Evolutionary conservation across 2,329 filamentous ascomycete genomes (phyloP), one percentile per base, ranked within the genome.

Genomic region (Trichoderma cornu-damae): DNA sequence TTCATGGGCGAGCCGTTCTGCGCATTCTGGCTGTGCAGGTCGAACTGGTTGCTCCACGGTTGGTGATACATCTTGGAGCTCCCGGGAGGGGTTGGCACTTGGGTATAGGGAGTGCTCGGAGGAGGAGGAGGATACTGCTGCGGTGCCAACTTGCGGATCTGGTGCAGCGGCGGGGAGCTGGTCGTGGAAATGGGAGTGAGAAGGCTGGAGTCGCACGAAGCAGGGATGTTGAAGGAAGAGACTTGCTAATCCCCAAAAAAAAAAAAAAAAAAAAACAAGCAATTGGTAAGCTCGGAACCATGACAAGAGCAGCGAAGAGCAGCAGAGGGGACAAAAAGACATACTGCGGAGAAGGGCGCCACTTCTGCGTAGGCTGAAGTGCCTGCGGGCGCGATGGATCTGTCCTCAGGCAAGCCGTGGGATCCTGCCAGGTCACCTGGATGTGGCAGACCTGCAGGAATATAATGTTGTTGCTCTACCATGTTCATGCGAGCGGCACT

Each of bases 171-270:
- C 53, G 79, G 79, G 30, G 79, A 82, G 26, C 70, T 74, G 56
- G 72, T 70, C 47, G 71, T 71, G 46, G 79, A 81, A n/a, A 75
- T 74, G 24, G 80, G 79, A n/a, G 79, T 80, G 48, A 79, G 68
- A 56, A 81, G 69, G 43, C 70, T 72, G 35, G 73, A 66, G 61
- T 79, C 77, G 68, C 72, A 75, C 60, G 70, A 64, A 65, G 66
- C 53, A 62, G 67, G 60, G 64, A 70, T 63, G 59, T 59, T 65
- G 63, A 71, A 73, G n/a, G 71, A 63, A 6, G 68, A 66, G 26
- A 65, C 63, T 66, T 69, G 57, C 5, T 30, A n/a, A n/a, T n/a
- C n/a, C n/a, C n/a, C n/a, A n/a, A n/a, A n/a, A n/a, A n/a, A n/a
- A n/a, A n/a, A n/a, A n/a, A n/a, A n/a, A n/a, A 46, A 42, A 20